Percentiles rank a stretch among this genome's conserved stretches.
Conservation (phyloP, 2,329 filamentous ascomycete species). For the Dactylellina sp. region DNA sequence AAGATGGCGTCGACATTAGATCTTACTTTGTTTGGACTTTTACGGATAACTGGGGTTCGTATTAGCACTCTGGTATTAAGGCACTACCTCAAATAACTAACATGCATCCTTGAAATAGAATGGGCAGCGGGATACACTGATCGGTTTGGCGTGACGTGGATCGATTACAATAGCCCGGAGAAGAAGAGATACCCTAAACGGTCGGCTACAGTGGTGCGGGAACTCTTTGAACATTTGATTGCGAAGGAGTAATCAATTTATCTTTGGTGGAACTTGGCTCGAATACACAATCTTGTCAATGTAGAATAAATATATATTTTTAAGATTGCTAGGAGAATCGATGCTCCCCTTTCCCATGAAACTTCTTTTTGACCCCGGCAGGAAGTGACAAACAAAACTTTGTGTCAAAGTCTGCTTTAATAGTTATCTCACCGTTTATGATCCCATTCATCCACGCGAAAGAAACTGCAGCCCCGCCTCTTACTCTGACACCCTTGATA, state of each 20-base stretch:
- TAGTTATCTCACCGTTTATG: slow-evolving; percentile 32
- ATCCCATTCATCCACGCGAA: slow-evolving; percentile 63
- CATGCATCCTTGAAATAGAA: slow-evolving; percentile 55
- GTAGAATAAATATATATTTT: neutral
- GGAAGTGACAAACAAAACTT: slow-evolving; percentile 42
- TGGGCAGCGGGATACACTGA: slow-evolving; percentile 65
- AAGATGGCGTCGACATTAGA: slow-evolving; percentile 63
- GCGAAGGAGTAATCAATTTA: slow-evolving; percentile 36
- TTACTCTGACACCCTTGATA: slow-evolving; percentile 62
- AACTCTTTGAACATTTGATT: slow-evolving; percentile 62
- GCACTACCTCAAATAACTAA: slow-evolving; percentile 11
- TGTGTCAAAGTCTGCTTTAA: slow-evolving; percentile 9
- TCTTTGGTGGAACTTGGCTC: neutral
- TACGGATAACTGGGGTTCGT: slow-evolving; percentile 64
- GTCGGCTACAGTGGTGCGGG: slow-evolving; percentile 62
- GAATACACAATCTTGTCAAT: neutral
- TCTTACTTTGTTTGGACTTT: slow-evolving; percentile 66
- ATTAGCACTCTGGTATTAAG: neutral
- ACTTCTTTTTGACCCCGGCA: neutral
- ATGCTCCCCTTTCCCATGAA: slow-evolving; percentile 28
- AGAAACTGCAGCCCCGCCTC: slow-evolving; percentile 63
- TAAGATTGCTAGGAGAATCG: slow-evolving; percentile 17
- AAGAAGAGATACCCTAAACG: slow-evolving; percentile 64
- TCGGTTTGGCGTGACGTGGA: slow-evolving; percentile 65
- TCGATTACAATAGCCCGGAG: slow-evolving; percentile 64